Evolutionary conservation across 345 rosid genomes (phyloP), one percentile per base, ranked within the genome.

Genomic region (Luvunga scandens): DNA sequence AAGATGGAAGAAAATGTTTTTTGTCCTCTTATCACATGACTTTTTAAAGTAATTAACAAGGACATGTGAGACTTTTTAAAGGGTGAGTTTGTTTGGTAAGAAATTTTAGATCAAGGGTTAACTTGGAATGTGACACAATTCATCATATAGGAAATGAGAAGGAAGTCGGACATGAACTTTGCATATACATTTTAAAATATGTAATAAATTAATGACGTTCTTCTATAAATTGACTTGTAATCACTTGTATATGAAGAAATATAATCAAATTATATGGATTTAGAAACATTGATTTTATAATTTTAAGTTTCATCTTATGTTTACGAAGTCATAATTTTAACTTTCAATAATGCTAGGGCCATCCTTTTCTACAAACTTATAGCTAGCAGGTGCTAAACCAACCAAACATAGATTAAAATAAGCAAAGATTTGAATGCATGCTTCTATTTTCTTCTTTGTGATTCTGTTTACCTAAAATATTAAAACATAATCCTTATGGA

Each of bases 91-190:
- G 71, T 59, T 36, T 36, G 39, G 39, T 36, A 36, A 36, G 39
- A 36, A 36, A 36, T 66, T 75, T 50, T 63, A 81, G 30, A 19
- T 27, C 30, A 5, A 18, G 27, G n/a, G n/a, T 39, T 4, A 82
- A 75, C 78, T 71, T 38, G 27, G 67, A 50, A 60, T 61, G 78
- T 14, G 62, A 39, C 72, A 77, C 8, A 53, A 22, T 38, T 65
- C 75, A 62, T 78, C 63, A 57, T 57, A 64, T 9, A 38, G 76
- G 81, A 78, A 77, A 73, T 68, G 24, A 56, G 66, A 21, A 28
- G 77, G 75, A 77, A 70, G 77, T 38, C 59, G 73, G 64, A 38
- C 18, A 63, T 28, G 36, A 9, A 28, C 34, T 13, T 38, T 36
- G 39, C 9, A 7, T 36, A 36, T 36, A 36, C 39, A 36, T 7